Conservation (phyloP, 2,329 filamentous ascomycete species). For the Pseudogymnoascus sp. region DNA sequence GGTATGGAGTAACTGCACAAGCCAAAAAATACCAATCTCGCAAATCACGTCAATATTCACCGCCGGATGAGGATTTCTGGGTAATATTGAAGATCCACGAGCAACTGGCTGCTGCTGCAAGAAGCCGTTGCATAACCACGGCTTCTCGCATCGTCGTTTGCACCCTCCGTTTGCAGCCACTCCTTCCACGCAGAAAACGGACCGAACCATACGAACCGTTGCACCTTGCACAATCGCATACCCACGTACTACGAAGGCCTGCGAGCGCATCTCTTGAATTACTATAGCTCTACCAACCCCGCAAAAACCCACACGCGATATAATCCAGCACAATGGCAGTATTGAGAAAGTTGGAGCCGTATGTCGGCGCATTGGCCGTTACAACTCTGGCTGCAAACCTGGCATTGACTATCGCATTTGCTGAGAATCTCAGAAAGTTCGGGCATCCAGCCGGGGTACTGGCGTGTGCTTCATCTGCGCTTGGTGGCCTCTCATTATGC, state of each 20-base stretch:
- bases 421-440: conserved; percentile 17
- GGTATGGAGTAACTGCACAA: background rate
- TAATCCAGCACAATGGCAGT: background rate
- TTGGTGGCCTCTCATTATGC: conserved; percentile 18
- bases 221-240: background rate
- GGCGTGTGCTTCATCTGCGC: conserved; percentile 22
- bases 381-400: conserved; percentile 23
- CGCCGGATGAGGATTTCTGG: conserved; percentile 3
- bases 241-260: background rate
- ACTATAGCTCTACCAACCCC: background rate
- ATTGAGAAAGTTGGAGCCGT: background rate
- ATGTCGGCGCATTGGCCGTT: conserved; percentile 23
- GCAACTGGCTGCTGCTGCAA: background rate
- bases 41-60: background rate
- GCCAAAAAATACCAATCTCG: background rate
- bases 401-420: conserved; percentile 25
- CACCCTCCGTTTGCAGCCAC: background rate
- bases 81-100: conserved; percentile 1
- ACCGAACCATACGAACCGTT: background rate
- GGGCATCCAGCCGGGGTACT: conserved; percentile 14
- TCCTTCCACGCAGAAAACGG: background rate
- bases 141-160: conserved; percentile 1
- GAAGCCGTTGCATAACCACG: background rate
- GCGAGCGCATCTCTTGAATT: background rate
- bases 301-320: background rate